Conservation (phyloP, 1,139 yeast genomes). For the Kluyveromyces marxianus region DNA sequence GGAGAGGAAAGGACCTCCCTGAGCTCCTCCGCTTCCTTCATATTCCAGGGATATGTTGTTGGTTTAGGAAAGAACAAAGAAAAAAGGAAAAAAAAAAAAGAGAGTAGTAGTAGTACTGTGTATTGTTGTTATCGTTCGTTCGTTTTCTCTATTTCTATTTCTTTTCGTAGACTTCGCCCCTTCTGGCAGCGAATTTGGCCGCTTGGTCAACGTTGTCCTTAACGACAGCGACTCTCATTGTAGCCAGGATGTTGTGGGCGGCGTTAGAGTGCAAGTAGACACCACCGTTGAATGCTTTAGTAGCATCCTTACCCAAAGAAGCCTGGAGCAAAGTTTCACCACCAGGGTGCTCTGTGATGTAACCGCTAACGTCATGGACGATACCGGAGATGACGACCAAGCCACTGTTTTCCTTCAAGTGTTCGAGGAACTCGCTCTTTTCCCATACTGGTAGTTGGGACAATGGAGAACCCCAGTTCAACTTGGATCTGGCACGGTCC, state of each 20-base stretch:
- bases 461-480: slow-evolving; percentile 91
- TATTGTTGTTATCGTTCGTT: no score
- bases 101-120: background rate
- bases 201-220: slow-evolving; percentile 48
- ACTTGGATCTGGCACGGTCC: slow-evolving; percentile 65
- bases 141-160: background rate
- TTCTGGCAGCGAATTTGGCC: slow-evolving; percentile 28
- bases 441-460: slow-evolving; percentile 88
- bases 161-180: slow-evolving; percentile 28
- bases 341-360: slow-evolving; percentile 94
- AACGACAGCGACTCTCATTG: slow-evolving; percentile 92
- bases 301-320: slow-evolving; percentile 92
- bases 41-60: no score
- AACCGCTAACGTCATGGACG: slow-evolving; percentile 82
- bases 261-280: slow-evolving; percentile 96
- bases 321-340: slow-evolving; percentile 84
- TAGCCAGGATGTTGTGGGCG: slow-evolving; percentile 90
- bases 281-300: slow-evolving; percentile 96
- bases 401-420: slow-evolving; percentile 48
- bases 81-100: background rate
- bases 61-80: background rate
- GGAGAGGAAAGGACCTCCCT: no score
- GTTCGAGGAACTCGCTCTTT: slow-evolving; percentile 67
- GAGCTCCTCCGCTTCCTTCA: no score
- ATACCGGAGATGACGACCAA: slow-evolving; percentile 86